These are phyloP conservation scores for Trichothecium sympodiale DNA, from an alignment of 2,329 filamentous ascomycete genomes.

Conservation along the genomic window DNA sequence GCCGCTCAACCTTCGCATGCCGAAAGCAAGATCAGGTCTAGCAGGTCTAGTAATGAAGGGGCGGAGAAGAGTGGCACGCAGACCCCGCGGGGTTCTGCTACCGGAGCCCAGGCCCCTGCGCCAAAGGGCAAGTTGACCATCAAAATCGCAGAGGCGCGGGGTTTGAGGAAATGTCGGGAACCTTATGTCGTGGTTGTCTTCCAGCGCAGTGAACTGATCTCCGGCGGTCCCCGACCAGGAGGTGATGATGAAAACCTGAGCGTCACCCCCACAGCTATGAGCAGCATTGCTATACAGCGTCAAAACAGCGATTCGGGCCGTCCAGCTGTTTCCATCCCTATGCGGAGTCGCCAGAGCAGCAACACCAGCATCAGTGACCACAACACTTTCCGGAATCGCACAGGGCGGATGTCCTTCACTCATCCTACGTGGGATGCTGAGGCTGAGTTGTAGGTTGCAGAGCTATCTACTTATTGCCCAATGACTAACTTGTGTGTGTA, in stretches of 20 bases:
- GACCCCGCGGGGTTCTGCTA: conserved; percentile 33
- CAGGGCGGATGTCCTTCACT: conserved; percentile 49
- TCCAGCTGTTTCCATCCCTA: conserved; percentile 83
- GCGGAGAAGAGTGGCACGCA: conserved; percentile 38
- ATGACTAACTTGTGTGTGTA: conserved; percentile 25
- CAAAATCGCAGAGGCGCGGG: conserved; percentile 76
- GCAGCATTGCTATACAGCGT: conserved; percentile 51
- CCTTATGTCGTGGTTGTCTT: conserved; percentile 96
- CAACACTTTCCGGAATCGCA: conserved; percentile 47
- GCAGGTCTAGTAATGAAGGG: conserved; percentile 28
- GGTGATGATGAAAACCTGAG: conserved; percentile 47
- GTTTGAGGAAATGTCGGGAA: conserved; percentile 69
- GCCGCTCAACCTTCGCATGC: conserved; percentile 41
- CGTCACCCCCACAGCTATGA: conserved; percentile 35
- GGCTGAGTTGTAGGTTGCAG: conserved; percentile 70
- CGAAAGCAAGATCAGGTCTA: conserved; percentile 29
- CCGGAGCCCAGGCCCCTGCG: conserved; percentile 52
- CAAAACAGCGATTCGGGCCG: conserved; percentile 73
- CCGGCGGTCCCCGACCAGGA: conserved; percentile 61
- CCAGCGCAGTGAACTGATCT: conserved; percentile 93
- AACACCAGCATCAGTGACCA: conserved; percentile 73
- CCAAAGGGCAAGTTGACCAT: conserved; percentile 83
- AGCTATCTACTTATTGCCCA: neutral
- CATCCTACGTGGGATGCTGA: conserved; percentile 94
- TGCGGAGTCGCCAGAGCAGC: conserved; percentile 94